Evolutionary conservation across 106 monocot species (phyloP).

Genomic region (Chionographis japonica): DNA sequence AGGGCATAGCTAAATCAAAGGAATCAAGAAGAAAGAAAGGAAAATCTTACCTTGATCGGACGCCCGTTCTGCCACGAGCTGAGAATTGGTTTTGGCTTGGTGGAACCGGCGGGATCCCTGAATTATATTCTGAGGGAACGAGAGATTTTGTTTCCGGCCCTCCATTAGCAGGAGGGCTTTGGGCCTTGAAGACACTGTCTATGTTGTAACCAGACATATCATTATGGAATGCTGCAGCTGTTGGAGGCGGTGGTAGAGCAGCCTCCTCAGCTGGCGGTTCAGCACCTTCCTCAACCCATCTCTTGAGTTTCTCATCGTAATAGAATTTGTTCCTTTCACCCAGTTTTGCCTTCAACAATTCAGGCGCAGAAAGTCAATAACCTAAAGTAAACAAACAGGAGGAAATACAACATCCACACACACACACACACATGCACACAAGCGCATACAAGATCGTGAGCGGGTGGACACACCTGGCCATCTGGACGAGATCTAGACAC

Average conservation of each 20-base stretch:
- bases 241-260: conserved; percentile 74
- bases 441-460: no score
- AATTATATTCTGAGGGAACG: conserved; percentile 23
- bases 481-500: conserved; percentile 67
- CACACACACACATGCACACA: no score
- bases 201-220: conserved; percentile 41
- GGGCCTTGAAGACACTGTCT: conserved; percentile 31
- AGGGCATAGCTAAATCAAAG: not conserved
- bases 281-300: conserved; percentile 95
- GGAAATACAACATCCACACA: no score
- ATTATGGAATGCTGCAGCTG: conserved; percentile 47
- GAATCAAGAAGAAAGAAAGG: not conserved
- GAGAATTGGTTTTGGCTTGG: conserved; percentile 86
- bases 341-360: conserved; percentile 66
- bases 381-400: no score
- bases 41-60: conserved; percentile 68
- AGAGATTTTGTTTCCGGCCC: conserved; percentile 28
- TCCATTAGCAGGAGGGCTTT: conserved; percentile 26
- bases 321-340: conserved; percentile 93
- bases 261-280: conserved; percentile 60
- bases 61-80: conserved; percentile 67
- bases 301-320: conserved; percentile 95
- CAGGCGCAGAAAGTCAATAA: no score
- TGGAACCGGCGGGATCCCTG: conserved; percentile 73
- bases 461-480: conserved; percentile 49